These are phyloP conservation scores for Plasmodium fragile DNA, from an alignment of 169 alveolate species.

Conservation along the genomic window DNA sequence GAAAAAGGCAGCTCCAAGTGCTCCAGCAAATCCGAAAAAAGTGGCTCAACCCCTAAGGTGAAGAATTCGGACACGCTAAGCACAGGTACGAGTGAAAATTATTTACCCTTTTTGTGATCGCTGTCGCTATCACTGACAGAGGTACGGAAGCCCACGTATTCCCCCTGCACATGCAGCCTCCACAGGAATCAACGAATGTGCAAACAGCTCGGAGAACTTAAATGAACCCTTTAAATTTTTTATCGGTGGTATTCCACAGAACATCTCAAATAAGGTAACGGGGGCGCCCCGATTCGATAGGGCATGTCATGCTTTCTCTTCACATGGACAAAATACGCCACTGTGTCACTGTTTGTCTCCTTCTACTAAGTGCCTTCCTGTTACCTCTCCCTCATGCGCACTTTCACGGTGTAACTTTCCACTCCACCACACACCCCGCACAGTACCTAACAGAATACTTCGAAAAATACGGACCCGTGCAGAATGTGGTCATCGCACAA, in stretches of 20 bases:
- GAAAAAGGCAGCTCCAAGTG: constrained; percentile 34
- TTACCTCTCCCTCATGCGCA: constrained; percentile 3
- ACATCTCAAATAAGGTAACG: constrained; percentile 53
- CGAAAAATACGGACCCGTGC: constrained; percentile 72
- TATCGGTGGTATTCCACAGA: constrained; percentile 73
- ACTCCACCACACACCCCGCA: background rate
- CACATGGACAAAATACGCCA: background rate
- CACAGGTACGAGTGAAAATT: constrained; percentile 15
- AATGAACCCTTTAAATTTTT: constrained; percentile 71
- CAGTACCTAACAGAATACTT: constrained; percentile 52
- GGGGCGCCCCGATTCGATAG: background rate
- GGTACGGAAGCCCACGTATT: background rate
- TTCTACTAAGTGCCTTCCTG: background rate
- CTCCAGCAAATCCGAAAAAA: constrained; percentile 31
- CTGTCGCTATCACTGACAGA: background rate
- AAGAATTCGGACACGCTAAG: constrained; percentile 45
- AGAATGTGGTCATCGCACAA: constrained; percentile 64
- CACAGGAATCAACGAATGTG: constrained; percentile 64
- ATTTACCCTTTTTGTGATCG: background rate
- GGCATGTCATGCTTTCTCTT: background rate
- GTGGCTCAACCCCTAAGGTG: constrained; percentile 16
- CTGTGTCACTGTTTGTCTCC: background rate
- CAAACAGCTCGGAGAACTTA: constrained; percentile 10
- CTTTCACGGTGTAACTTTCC: constrained; percentile 4
- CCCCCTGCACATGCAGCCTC: constrained; percentile 29